Base-by-base conservation (phyloP, 768 basidiomycete species). In the Russula sp. region DNA sequence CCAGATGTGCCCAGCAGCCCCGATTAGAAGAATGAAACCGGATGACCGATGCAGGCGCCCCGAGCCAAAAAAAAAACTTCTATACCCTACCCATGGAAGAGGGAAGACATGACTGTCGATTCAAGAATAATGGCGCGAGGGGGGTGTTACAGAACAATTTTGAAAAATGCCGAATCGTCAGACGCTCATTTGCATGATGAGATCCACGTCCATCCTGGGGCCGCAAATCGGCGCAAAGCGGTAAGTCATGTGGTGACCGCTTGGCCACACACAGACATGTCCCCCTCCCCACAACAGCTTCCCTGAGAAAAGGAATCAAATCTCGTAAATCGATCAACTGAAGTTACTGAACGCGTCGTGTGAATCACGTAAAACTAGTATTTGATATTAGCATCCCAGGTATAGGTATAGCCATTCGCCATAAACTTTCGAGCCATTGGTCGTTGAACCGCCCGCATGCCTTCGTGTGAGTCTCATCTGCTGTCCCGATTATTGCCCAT, bases 231-330 rank as follows among this genome's bases (percentile, higher is more conserved):
- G 57, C 57, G 44, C 44, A 34, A 48, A 42, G 36, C 18, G 18
- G 55, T 42, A 54, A 28, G 30, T 60, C 59, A 65, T 61, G 59
- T 65, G 59, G 60, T 51, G 48, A 61, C 36, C 48, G 40, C 18
- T 52, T 57, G 64, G 59, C 54, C 58, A 30, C 44, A 55, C 48
- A 36, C 59, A 32, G 44, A 55, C 59, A 46, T 32, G 24, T 30
- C 10, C 9, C 22, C 3, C 34, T 9, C 34, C 34, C 2, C 1
- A 8, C 30, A 38, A 18, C 42, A 38, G 44, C 52, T 59, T 52
- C 44, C 42, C 51, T 30, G 57, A 28, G 10, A 36, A 34, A 22
- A 36, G 20, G 13, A 18, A 18, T 48, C 36, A 36, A 36, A 36
- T 54, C 26, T 50, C 46, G 53, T 60, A 60, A 58, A 58, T 58